Evolutionary conservation across 1,284 basidiomycete species (phyloP), one percentile per base, ranked within the genome.

Genomic region (Ustilago sp.): DNA sequence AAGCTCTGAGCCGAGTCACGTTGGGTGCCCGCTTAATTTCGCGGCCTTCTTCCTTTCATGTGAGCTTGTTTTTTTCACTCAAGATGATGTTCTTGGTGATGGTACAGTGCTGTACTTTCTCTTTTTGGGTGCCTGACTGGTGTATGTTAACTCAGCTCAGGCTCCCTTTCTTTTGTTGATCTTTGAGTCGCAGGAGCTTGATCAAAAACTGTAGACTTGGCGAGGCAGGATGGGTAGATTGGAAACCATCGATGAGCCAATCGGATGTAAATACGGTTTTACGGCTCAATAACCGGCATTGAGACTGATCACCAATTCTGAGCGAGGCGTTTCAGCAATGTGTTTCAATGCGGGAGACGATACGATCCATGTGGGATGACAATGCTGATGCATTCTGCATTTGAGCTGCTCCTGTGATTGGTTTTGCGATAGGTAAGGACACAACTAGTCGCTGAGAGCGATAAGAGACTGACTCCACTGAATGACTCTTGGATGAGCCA

Each of bases 401-500:
- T 47, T 9, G 31, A 47, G 48, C 43, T 61, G 39, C 48, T 62
- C 54, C 50, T 68, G 38, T 57, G 28, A 15, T 48, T 45, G 45
- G 57, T 17, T 9, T 17, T 31, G 48, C 11, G 7, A 32, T 19
- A 32, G 31, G n/a, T 13, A 9, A 28, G 8, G 8, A 11, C 12
- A 39, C n/a, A 35, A 19, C 23, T 39, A 63, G 19, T 73, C 61
- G 57, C 61, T 47, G 32, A 76, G 45, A 31, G 74, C 68, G 23
- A 76, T 60, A 39, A 77, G 45, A 36, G 75, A 74, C 36, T 59
- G 64, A 62, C 74, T 82, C 82, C 82, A 83, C 56, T 73, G 47
- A 35, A 82, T 80, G n/a, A 83, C 82, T 43, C 78, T 72, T 8
- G 79, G 79, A 65, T 83, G 82, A 8, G 80, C 80, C 80, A 81